Conservation (phyloP, 768 basidiomycete species). For the Coprinellus micaceus region DNA sequence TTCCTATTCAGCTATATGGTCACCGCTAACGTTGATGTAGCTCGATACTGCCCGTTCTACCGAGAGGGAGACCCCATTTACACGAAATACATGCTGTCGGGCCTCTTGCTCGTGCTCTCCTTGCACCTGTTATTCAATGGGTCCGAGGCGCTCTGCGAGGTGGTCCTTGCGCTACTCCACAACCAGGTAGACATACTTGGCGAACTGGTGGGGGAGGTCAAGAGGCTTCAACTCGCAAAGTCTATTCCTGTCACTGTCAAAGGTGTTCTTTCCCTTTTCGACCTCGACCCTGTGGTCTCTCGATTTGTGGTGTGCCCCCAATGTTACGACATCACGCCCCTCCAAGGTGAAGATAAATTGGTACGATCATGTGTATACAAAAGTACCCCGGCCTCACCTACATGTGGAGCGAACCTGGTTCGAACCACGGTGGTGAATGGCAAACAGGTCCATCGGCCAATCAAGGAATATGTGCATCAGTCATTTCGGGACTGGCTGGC, state of each 20-base stretch:
- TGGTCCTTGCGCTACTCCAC: not conserved
- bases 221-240: not conserved
- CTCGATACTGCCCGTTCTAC: not conserved
- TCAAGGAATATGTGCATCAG: slow-evolving; percentile 15
- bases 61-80: not conserved
- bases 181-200: not conserved
- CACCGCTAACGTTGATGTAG: not conserved
- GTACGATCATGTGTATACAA: not conserved
- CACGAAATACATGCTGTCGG: not conserved
- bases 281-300: not conserved
- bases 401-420: not conserved
- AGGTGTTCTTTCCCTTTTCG: not conserved
- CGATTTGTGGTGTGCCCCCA: not conserved
- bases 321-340: not conserved
- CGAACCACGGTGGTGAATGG: not conserved
- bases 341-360: too few species aligned
- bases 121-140: not conserved
- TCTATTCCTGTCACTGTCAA: not conserved
- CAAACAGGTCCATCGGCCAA: not conserved
- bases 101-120: not conserved
- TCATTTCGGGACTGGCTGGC: slow-evolving; percentile 21
- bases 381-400: not conserved
- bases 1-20: not conserved
- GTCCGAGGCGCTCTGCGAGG: not conserved
- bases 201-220: not conserved